Evolutionary conservation across 129 eudicot species (phyloP).

Genomic region (Ambrosia trifida): DNA sequence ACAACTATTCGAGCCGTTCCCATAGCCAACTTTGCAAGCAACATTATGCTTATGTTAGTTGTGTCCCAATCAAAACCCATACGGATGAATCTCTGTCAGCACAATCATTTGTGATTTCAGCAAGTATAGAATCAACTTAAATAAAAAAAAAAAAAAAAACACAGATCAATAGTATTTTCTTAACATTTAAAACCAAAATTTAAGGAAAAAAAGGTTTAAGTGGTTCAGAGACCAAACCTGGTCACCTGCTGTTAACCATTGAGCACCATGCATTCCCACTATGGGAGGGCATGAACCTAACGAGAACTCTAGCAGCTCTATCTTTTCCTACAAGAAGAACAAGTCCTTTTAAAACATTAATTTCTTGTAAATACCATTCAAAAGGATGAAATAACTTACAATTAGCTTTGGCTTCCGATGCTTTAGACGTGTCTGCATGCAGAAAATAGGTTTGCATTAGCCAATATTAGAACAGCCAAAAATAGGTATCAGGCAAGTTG

Average conservation of each 20-base stretch:
- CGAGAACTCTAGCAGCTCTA: conserved; percentile 84
- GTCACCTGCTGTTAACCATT: conserved; percentile 72
- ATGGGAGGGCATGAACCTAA: conserved; percentile 84
- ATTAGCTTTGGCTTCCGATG: conserved; percentile 83
- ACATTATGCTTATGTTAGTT: conserved; percentile 70
- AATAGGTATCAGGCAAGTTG: background rate
- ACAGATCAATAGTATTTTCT: background rate
- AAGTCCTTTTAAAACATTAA: background rate
- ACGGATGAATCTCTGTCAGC: conserved; percentile 64
- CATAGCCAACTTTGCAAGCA: conserved; percentile 84
- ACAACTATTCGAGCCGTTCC: conserved; percentile 93
- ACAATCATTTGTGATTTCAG: conserved; percentile 1
- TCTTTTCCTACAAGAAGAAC: conserved; percentile 61
- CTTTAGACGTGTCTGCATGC: conserved; percentile 91
- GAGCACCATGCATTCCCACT: conserved; percentile 78
- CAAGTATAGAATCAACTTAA: background rate
- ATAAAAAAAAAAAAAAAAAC: background rate
- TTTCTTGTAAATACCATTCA: background rate
- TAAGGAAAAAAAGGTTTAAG: background rate
- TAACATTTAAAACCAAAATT: background rate
- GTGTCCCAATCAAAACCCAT: conserved; percentile 97
- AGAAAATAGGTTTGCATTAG: conserved; percentile 14
- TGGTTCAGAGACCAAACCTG: conserved; percentile 59
- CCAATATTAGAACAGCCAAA: background rate
- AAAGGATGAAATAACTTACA: conserved; percentile 47